A percentile compares a stretch with the other conserved stretches of the same genome.
Conservation (phyloP, 306 rosid species). For the Potentilla sterilis region DNA sequence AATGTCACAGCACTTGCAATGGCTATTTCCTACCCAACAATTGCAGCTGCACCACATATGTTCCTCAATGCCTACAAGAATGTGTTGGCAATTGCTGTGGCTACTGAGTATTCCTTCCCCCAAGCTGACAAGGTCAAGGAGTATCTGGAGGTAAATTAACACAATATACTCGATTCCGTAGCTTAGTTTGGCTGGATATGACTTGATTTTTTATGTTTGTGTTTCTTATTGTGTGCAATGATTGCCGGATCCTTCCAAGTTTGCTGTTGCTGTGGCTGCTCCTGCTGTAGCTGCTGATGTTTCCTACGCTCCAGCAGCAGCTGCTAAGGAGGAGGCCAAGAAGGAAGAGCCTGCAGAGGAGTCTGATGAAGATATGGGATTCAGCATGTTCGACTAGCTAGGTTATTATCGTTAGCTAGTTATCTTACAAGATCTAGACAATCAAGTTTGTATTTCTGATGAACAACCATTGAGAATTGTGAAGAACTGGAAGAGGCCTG, state of each 20-base stretch:
- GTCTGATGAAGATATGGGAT: conserved; percentile 53
- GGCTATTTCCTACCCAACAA: conserved; percentile 76
- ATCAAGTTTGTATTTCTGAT: not conserved
- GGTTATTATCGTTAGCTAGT: too few relatives aligned
- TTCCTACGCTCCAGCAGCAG: conserved; percentile 35
- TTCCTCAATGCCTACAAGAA: conserved; percentile 76
- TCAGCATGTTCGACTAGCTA: conserved; percentile 44
- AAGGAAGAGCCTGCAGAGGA: conserved; percentile 53
- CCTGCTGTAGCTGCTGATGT: conserved; percentile 24
- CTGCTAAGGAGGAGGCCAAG: conserved; percentile 58
- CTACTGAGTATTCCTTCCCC: conserved; percentile 61
- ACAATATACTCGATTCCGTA: too few relatives aligned
- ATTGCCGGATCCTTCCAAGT: conserved; percentile 46
- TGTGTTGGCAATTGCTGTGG: conserved; percentile 60
- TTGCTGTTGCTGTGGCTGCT: conserved; percentile 36
- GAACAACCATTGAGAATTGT: too few relatives aligned
- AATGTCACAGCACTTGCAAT: conserved; percentile 69
- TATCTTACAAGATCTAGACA: not conserved
- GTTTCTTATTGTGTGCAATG: not conserved
- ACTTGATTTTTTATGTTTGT: not conserved
- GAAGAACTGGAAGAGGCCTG: too few relatives aligned
- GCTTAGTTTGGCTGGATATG: too few relatives aligned
- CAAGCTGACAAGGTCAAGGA: conserved; percentile 82
- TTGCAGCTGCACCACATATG: conserved; percentile 91
- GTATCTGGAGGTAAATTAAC: conserved; percentile 51